These are phyloP conservation scores for Lentinus brumalis DNA, from an alignment of 768 basidiomycete species.

Conservation along the genomic window DNA sequence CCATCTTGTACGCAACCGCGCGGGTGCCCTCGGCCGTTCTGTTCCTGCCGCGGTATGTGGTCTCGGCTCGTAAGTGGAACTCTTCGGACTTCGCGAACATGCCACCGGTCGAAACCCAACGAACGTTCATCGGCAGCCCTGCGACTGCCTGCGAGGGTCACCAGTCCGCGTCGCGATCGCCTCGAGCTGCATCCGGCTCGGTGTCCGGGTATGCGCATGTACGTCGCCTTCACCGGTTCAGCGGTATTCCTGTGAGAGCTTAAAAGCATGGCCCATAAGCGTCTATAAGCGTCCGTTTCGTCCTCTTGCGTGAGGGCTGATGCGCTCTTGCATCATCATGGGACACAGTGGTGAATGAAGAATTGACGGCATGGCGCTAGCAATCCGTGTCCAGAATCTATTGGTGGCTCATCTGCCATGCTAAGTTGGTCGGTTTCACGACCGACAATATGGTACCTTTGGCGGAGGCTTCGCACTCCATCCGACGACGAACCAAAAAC, in stretches of 20 bases:
- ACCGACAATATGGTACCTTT: no score
- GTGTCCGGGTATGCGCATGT: conserved; percentile 9
- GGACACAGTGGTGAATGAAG: conserved; percentile 10
- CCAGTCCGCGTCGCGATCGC: neutral
- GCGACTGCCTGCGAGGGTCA: neutral
- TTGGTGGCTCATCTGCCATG: no score
- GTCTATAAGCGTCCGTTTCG: neutral
- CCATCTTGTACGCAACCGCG: no score
- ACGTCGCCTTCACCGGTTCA: conserved; percentile 13
- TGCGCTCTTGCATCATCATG: conserved; percentile 24
- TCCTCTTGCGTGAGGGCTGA: conserved; percentile 11
- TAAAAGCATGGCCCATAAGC: neutral
- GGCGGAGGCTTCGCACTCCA: no score
- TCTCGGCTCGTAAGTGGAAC: no score
- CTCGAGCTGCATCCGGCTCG: conserved; percentile 11
- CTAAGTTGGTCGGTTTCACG: no score
- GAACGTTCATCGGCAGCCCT: conserved; percentile 14
- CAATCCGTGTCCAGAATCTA: no score
- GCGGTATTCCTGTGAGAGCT: neutral
- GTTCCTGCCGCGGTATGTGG: no score
- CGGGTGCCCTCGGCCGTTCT: no score
- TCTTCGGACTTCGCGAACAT: no score
- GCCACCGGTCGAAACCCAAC: neutral
- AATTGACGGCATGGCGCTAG: neutral
- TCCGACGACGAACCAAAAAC: no score